A percentile compares a stretch with the other conserved stretches of the same genome.
Evolutionary conservation across 2,329 filamentous ascomycete genomes (phyloP).

Genomic region (Fusarium incarnatum): DNA sequence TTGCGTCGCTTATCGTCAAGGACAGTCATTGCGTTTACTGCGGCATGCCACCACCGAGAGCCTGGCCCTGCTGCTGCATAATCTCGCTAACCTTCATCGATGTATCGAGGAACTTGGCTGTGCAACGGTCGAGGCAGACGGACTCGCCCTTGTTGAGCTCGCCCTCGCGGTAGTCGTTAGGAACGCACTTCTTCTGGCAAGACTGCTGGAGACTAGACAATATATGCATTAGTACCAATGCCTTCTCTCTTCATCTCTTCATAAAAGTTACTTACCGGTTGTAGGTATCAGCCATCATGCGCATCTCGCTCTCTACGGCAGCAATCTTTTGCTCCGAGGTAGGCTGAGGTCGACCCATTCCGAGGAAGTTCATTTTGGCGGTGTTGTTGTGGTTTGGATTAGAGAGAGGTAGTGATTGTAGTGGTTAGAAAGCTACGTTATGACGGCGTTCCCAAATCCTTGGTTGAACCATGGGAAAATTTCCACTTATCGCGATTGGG

Average conservation of each 20-base stretch:
- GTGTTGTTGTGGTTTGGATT: conserved; percentile 12
- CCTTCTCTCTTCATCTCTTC: not conserved
- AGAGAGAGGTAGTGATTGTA: not conserved
- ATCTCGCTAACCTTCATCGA: conserved; percentile 98
- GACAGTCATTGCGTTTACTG: not conserved
- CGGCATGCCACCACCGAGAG: conserved; percentile 62
- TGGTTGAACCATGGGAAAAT: conserved; percentile 39
- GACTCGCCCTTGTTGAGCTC: conserved; percentile 99
- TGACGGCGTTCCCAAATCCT: conserved; percentile 18
- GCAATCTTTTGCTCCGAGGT: conserved; percentile 97
- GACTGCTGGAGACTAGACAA: conserved; percentile 79
- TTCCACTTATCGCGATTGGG: conserved; percentile 41
- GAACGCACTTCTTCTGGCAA: conserved; percentile 95
- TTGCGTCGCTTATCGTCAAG: not conserved
- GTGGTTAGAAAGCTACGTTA: conserved; percentile 26
- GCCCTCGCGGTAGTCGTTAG: conserved; percentile 90
- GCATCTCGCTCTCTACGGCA: conserved; percentile 95
- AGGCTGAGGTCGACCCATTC: conserved; percentile 77
- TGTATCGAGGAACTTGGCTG: conserved; percentile 98
- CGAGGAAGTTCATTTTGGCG: conserved; percentile 59
- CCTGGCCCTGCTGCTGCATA: conserved; percentile 87
- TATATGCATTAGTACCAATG: not conserved
- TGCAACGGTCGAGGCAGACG: conserved; percentile 97
- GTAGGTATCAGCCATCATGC: conserved; percentile 98
- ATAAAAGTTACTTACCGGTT: conserved; percentile 75